phyloP scores from a whole-genome alignment of 164 flowering plant genomes.

The Protea cynaroides region DNA sequence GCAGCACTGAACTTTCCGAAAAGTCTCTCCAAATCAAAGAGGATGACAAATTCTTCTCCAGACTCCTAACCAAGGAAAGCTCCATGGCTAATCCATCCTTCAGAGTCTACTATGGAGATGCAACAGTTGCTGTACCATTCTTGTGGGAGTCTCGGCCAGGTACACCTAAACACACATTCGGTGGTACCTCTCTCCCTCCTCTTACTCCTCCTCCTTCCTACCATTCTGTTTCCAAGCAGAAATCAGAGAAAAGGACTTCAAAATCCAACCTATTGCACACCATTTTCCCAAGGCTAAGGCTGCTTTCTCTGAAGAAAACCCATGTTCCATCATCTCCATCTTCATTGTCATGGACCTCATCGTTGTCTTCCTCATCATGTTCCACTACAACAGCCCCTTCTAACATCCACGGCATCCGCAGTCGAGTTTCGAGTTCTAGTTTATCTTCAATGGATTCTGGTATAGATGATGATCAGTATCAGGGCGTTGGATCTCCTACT shows the following conservation, averaged over 20 bases:
- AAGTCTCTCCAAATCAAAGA: conserved; percentile 36
- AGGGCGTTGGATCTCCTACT: neutral
- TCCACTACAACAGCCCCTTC: conserved; percentile 3
- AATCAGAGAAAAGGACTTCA: conserved; percentile 17
- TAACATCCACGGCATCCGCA: conserved; percentile 2
- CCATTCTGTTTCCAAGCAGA: conserved; percentile 14
- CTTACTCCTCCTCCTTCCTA: conserved; percentile 76
- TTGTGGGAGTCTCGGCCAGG: conserved; percentile 77
- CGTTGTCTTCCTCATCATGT: conserved; percentile 11
- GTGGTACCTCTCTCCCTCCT: conserved; percentile 37
- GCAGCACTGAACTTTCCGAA: conserved; percentile 14
- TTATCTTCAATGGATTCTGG: conserved; percentile 26
- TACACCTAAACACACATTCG: conserved; percentile 38
- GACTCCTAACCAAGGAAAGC: conserved; percentile 42
- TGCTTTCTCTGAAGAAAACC: conserved; percentile 9
- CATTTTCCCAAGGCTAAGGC: conserved; percentile 15
- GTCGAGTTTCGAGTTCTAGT: conserved; percentile 21
- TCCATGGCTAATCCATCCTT: conserved; percentile 37
- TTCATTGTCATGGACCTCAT: conserved; percentile 9
- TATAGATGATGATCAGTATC: neutral
- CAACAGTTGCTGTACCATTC: conserved; percentile 51
- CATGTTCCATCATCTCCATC: conserved; percentile 10
- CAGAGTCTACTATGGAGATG: conserved; percentile 47
- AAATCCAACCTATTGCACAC: conserved; percentile 14
- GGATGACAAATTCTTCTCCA: conserved; percentile 51